Evolutionary conservation across 2,329 filamentous ascomycete species (phyloP).

Genomic region (Neoarthrinium moseri): DNA sequence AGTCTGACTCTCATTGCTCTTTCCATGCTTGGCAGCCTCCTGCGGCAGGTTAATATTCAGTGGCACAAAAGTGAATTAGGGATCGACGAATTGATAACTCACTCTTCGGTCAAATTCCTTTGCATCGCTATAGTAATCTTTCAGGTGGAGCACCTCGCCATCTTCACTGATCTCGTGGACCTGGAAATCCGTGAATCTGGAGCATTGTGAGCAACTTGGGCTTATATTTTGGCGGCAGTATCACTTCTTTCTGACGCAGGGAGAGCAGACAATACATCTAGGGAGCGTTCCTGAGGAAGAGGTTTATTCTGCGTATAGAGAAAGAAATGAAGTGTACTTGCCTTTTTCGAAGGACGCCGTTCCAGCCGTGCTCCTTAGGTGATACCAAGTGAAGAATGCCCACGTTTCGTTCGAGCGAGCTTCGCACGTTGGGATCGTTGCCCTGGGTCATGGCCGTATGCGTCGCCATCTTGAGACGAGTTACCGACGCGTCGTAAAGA

Average conservation of each 20-base stretch:
- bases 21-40: conserved; percentile 1
- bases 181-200: conserved; percentile 83
- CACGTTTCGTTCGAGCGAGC: conserved; percentile 29
- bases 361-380: conserved; percentile 38
- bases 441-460: conserved; percentile 34
- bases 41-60: too few species aligned
- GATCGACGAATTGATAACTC: too few species aligned
- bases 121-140: conserved; percentile 38
- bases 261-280: not conserved
- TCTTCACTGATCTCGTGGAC: conserved; percentile 84
- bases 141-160: conserved; percentile 74
- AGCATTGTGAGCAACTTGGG: conserved; percentile 18
- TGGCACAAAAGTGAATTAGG: too few species aligned
- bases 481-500: not conserved
- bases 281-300: not conserved
- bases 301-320: not conserved
- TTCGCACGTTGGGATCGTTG: conserved; percentile 27
- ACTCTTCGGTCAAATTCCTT: conserved; percentile 14
- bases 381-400: conserved; percentile 41
- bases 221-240: not conserved
- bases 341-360: conserved; percentile 43
- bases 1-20: not conserved
- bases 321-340: too few species aligned
- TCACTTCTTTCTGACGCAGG: not conserved
- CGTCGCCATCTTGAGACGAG: conserved; percentile 24